These are phyloP conservation scores for Trichoderma asperelloides DNA, from an alignment of 495 filamentous ascomycete species.

Conservation along the genomic window DNA sequence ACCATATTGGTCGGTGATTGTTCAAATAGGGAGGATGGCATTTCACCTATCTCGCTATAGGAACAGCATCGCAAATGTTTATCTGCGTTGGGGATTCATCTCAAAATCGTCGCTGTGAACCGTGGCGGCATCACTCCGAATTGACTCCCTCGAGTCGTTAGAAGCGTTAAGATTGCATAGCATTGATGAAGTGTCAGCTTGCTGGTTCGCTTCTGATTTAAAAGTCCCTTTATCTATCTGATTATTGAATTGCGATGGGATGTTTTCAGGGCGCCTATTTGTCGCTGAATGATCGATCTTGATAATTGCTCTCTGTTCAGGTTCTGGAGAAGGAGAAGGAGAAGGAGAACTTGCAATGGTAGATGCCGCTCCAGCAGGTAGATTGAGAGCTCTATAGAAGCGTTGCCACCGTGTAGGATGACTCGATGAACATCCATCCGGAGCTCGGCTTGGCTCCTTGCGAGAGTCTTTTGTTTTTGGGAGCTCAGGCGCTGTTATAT, in stretches of 20 bases:
- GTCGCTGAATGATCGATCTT: neutral
- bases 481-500: neutral
- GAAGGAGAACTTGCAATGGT: conserved; percentile 8
- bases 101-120: conserved; percentile 10
- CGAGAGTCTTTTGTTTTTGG: neutral
- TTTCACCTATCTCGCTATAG: neutral
- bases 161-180: neutral
- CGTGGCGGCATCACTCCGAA: neutral
- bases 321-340: neutral
- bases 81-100: neutral
- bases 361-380: conserved; percentile 7
- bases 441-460: neutral
- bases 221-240: neutral
- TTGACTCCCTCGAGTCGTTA: neutral
- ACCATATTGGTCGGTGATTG: neutral
- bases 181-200: neutral
- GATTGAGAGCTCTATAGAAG: neutral
- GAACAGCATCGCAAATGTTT: neutral
- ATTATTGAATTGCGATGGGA: neutral
- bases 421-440: neutral
- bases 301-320: neutral
- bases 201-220: neutral
- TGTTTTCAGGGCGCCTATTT: neutral
- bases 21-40: neutral
- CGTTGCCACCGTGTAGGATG: conserved; percentile 8